Evolutionary conservation across 768 basidiomycete species (phyloP).

Genomic region (Macrolepiota fuliginosa): DNA sequence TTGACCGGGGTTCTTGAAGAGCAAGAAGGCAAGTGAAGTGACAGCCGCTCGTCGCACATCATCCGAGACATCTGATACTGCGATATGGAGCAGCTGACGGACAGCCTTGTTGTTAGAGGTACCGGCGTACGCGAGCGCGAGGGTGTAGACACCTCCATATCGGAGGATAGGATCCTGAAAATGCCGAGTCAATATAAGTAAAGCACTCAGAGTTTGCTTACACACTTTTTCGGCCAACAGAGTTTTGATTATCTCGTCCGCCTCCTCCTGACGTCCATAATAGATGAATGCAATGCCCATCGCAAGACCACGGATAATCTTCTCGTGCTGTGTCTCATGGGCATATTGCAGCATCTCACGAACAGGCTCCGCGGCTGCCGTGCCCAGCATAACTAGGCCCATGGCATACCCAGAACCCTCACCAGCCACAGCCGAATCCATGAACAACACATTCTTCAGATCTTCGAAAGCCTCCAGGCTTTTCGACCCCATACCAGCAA

Average conservation of each 20-base stretch:
- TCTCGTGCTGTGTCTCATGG: slow-evolving; percentile 97
- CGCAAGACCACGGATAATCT: slow-evolving; percentile 95
- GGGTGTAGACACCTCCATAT: slow-evolving; percentile 96
- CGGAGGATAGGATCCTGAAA: slow-evolving; percentile 91
- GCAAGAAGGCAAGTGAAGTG: slow-evolving; percentile 90
- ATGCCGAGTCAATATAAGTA: slow-evolving; percentile 8
- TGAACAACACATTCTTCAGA: slow-evolving; percentile 84
- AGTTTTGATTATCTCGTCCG: slow-evolving; percentile 76
- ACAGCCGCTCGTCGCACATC: slow-evolving; percentile 97
- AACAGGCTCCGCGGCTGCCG: slow-evolving; percentile 71
- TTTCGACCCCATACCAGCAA: slow-evolving; percentile 91
- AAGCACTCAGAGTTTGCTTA: not conserved
- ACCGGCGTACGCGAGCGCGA: slow-evolving; percentile 95
- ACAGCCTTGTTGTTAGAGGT: slow-evolving; percentile 94
- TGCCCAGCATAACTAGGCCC: slow-evolving; percentile 98
- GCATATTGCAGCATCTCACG: slow-evolving; percentile 97
- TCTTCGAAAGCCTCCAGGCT: slow-evolving; percentile 90
- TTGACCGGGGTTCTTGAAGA: slow-evolving; percentile 96
- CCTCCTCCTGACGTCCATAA: slow-evolving; percentile 92
- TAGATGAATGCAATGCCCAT: slow-evolving; percentile 90
- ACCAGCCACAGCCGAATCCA: slow-evolving; percentile 92
- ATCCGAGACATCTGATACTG: slow-evolving; percentile 97
- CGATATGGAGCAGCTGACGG: slow-evolving; percentile 88
- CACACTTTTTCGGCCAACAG: slow-evolving; percentile 84
- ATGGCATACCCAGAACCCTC: slow-evolving; percentile 97